Base-by-base conservation (phyloP, 225 moss, liverwort and hornwort species). In the Physcomitrium patens region DNA sequence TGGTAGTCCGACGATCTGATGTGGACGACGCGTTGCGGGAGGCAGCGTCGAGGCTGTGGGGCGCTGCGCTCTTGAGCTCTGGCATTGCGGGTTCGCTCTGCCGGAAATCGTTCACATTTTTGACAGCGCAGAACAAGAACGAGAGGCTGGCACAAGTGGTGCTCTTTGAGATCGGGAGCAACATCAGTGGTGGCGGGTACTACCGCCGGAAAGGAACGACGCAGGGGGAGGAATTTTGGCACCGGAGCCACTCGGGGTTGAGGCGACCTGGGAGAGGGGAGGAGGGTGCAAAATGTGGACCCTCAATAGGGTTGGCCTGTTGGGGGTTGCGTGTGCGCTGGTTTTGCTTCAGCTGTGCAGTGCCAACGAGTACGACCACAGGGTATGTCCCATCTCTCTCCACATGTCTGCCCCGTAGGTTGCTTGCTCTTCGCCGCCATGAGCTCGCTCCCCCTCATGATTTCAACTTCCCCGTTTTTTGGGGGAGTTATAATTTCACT, bases 331-430 rank as follows among this genome's bases (percentile, higher is more conserved):
- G 28, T 77, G 65, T 23, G 53, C 66, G 17, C 13, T 77, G 55
- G 22, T 77, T 1, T 54, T 67, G 70, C 59, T 86, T 44, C 82
- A 73, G 64, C 80, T 89, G n/a, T 84, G 81, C 67, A 71, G 50
- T 68, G 89, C 86, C 23, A 84, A 72, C 57, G 89, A 89, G 80
- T 89, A 89, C 74, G 87, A 89, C 23, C 89, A 89, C 82, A 84
- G 84, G 82, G 89, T 89, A 76, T 46, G 62, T 65, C 9, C 13
- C 48, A 16, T 48, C 19, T 28, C n/a, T 2, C 41, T 31, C 9
- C n/a, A 10, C n/a, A 63, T 19, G 65, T 41, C 9, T 54, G 26
- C n/a, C 12, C 27, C 37, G 48, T 28, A 19, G n/a, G 28, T 37
- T 56, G 47, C 27, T 24, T 9, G 10, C 65, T 20, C 1, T 52